These are phyloP conservation scores for Prunella vulgaris DNA, from an alignment of 257 asterid genomes.

Conservation along the genomic window DNA sequence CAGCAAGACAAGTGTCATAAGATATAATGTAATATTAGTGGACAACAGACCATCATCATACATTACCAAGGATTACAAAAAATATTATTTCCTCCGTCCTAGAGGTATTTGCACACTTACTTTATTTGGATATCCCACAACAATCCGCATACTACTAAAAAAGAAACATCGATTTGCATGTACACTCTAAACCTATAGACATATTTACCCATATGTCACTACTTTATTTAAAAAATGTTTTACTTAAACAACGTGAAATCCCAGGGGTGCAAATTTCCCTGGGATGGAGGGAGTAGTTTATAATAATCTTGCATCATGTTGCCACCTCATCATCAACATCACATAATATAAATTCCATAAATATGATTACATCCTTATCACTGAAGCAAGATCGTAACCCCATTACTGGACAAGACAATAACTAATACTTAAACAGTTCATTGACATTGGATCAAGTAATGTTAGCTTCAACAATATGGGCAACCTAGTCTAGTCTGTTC, in stretches of 20 bases:
- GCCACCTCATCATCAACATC: background rate
- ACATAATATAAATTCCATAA: background rate
- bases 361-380: background rate
- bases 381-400: background rate
- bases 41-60: background rate
- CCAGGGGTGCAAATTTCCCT: too few relatives aligned
- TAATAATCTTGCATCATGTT: background rate
- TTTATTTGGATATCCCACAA: too few relatives aligned
- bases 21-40: background rate
- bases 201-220: too few relatives aligned
- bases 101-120: too few relatives aligned
- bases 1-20: background rate
- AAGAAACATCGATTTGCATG: too few relatives aligned
- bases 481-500: constrained; percentile 5
- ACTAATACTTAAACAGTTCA: background rate
- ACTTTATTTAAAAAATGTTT: too few relatives aligned
- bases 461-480: constrained; percentile 8
- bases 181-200: too few relatives aligned
- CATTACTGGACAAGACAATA: background rate
- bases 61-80: background rate
- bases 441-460: background rate
- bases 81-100: too few relatives aligned
- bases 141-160: too few relatives aligned
- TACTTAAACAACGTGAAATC: too few relatives aligned
- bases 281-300: too few relatives aligned